A percentile compares a stretch with the other conserved stretches of the same genome.
phyloP scores from a whole-genome alignment of 2,329 filamentous ascomycete genomes.

The Beauveria caledonica region DNA sequence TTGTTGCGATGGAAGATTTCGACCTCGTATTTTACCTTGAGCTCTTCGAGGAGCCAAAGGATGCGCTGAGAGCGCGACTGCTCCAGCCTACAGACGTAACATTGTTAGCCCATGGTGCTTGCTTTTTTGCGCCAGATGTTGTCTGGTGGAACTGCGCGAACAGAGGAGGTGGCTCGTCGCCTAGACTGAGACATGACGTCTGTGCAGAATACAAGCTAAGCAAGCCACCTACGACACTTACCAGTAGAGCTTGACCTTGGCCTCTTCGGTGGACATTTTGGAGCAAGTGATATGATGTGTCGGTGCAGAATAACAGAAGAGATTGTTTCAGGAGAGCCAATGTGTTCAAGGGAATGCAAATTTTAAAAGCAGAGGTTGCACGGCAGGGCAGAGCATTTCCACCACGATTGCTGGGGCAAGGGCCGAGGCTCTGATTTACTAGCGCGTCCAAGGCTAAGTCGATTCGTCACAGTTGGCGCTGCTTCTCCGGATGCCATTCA shows the following conservation, averaged over 20 bases:
- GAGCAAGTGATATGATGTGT: no score
- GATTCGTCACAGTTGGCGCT: not conserved
- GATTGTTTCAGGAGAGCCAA: not conserved
- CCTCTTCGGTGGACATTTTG: slow-evolving; percentile 20
- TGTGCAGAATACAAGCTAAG: not conserved
- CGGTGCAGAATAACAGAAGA: not conserved
- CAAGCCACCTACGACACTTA: slow-evolving; percentile 22
- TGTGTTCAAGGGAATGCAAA: not conserved
- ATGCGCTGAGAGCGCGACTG: slow-evolving; percentile 76
- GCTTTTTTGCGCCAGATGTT: not conserved
- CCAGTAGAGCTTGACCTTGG: slow-evolving; percentile 59
- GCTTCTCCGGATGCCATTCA: not conserved
- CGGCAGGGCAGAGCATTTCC: not conserved
- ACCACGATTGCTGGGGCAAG: not conserved
- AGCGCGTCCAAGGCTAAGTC: not conserved
- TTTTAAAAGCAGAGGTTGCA: not conserved
- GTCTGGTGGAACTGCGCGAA: not conserved
- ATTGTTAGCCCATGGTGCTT: not conserved
- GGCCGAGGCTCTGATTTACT: not conserved
- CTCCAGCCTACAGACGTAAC: slow-evolving; percentile 58
- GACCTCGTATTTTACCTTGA: slow-evolving; percentile 70
- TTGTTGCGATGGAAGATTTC: slow-evolving; percentile 65
- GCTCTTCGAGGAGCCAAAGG: slow-evolving; percentile 78
- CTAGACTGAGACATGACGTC: not conserved
- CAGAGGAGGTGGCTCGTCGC: not conserved